Evolutionary conservation across 495 filamentous ascomycete genomes (phyloP).

Genomic region (Astrocystis sublimbata): DNA sequence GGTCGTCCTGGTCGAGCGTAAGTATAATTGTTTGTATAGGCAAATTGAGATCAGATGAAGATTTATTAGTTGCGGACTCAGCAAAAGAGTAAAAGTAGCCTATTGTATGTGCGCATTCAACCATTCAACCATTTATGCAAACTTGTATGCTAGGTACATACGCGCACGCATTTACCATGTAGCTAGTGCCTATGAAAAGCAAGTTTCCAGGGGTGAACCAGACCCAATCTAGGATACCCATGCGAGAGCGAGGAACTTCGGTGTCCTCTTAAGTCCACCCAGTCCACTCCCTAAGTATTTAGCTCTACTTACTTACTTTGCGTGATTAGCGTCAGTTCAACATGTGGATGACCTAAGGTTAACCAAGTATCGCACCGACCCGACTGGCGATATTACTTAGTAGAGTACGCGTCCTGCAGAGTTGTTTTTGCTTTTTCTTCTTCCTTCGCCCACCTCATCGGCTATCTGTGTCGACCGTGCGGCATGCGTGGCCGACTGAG

Average conservation of each 20-base stretch:
- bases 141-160: too few species aligned
- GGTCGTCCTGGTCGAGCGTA: neutral
- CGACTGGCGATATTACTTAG: neutral
- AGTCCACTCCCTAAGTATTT: neutral
- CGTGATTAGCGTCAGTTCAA: neutral
- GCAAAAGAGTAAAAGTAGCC: neutral
- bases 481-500: constrained; percentile 12
- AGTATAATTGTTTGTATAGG: neutral
- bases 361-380: neutral
- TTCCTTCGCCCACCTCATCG: neutral
- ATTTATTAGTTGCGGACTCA: constrained; percentile 3
- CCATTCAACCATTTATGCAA: too few species aligned
- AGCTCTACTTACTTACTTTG: neutral
- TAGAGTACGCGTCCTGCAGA: neutral
- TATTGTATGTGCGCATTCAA: neutral
- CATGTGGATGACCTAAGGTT: too few species aligned
- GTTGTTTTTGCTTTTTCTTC: neutral
- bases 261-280: neutral
- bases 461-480: constrained; percentile 11
- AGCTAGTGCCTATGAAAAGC: constrained; percentile 7
- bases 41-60: neutral
- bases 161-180: too few species aligned
- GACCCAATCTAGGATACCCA: neutral
- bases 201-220: constrained; percentile 11
- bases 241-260: neutral